Conservation (phyloP, 2,329 filamentous ascomycete genomes). For the Madurella fahalii region DNA sequence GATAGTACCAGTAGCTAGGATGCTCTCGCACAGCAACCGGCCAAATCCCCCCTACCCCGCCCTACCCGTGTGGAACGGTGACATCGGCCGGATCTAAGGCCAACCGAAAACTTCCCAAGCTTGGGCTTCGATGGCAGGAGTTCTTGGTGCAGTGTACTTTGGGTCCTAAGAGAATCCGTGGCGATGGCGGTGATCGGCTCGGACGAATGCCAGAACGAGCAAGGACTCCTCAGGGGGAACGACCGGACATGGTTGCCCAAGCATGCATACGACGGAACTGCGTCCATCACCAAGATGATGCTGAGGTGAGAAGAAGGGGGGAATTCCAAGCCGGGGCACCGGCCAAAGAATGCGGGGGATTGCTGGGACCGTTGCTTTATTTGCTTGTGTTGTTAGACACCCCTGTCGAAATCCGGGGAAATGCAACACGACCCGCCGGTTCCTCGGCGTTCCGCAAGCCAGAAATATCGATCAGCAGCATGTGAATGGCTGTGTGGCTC, state of each 20-base stretch:
- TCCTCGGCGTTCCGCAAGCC: slow-evolving; percentile 4
- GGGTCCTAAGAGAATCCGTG: no score
- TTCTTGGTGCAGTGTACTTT: no score
- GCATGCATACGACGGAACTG: background rate
- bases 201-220: background rate
- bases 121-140: no score
- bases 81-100: no score
- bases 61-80: background rate
- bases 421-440: background rate
- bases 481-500: slow-evolving; percentile 1
- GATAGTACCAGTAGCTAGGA: background rate
- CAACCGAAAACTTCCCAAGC: no score
- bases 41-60: background rate
- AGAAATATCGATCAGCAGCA: background rate
- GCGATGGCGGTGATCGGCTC: background rate
- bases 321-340: background rate
- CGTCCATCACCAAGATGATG: background rate
- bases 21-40: background rate
- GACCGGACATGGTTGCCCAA: background rate
- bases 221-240: background rate
- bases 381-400: background rate
- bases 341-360: slow-evolving; percentile 3
- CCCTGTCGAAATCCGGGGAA: slow-evolving; percentile 10
- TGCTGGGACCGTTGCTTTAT: background rate
- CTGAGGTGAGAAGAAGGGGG: background rate